A percentile compares a stretch with the other conserved stretches of the same genome.
phyloP scores from a whole-genome alignment of 2,329 filamentous ascomycete species.

The Penicillium frequentans region DNA sequence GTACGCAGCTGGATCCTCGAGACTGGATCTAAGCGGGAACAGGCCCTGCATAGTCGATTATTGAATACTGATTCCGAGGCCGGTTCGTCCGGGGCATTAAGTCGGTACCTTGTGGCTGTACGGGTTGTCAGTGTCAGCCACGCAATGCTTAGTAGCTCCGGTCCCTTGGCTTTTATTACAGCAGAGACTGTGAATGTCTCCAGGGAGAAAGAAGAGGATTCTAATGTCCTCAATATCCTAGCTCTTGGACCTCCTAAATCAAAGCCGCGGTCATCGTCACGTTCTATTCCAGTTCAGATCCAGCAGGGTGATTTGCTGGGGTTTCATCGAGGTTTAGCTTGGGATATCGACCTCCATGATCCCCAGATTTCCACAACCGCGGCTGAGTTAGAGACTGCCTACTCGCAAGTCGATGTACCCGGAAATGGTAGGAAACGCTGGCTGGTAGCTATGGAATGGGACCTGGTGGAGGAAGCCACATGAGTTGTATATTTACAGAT shows the following conservation, averaged over 20 bases:
- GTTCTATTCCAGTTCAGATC: slow-evolving; percentile 6
- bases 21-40: slow-evolving; percentile 33
- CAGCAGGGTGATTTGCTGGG: slow-evolving; percentile 28
- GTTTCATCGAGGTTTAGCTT: slow-evolving; percentile 33
- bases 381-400: not conserved
- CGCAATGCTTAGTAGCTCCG: slow-evolving; percentile 23
- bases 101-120: slow-evolving; percentile 20
- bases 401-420: not conserved
- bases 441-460: slow-evolving; percentile 43
- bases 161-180: slow-evolving; percentile 26
- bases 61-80: not conserved
- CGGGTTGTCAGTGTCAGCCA: slow-evolving; percentile 19
- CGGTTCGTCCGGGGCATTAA: not conserved
- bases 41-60: not conserved
- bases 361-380: not conserved
- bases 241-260: slow-evolving; percentile 29
- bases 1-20: slow-evolving; percentile 45
- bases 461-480: slow-evolving; percentile 24
- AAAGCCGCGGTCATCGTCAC: slow-evolving; percentile 5
- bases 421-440: slow-evolving; percentile 24
- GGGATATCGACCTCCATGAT: slow-evolving; percentile 35
- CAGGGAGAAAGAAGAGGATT: not conserved
- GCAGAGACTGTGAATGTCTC: not conserved
- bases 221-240: slow-evolving; percentile 22
- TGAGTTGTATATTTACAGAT: not conserved